Percentiles rank a stretch among this genome's conserved stretches.
Evolutionary conservation across 2,329 filamentous ascomycete species (phyloP).

Genomic region (Thelonectria olida): DNA sequence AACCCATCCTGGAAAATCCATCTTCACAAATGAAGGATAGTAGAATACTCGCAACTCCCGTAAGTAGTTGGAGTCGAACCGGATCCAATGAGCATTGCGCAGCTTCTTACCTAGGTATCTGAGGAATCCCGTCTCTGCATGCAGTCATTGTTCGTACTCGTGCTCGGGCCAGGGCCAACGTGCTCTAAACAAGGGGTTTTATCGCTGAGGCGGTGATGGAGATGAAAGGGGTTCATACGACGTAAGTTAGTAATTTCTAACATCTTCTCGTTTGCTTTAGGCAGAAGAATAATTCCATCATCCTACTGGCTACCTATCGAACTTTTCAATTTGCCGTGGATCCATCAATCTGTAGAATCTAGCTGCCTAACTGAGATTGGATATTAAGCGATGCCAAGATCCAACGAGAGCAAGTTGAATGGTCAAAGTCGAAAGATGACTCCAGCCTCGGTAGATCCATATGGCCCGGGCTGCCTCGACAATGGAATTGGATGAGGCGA

Average conservation of each 20-base stretch:
- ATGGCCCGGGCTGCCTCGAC: background rate
- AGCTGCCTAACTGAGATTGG: background rate
- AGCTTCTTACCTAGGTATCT: background rate
- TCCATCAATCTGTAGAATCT: background rate
- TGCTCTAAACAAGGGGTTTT: background rate
- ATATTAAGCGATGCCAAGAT: background rate
- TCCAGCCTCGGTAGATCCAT: background rate
- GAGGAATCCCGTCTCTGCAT: background rate
- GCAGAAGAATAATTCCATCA: background rate
- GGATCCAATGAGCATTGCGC: background rate
- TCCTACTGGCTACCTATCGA: background rate
- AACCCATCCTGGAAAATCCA: too few species aligned
- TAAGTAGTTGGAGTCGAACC: too few species aligned
- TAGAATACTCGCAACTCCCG: too few species aligned
- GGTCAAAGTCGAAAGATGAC: background rate
- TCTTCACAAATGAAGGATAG: too few species aligned
- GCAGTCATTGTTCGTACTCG: conserved; percentile 10
- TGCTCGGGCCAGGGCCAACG: background rate
- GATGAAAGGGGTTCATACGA: background rate
- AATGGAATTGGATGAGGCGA: background rate
- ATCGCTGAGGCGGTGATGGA: background rate
- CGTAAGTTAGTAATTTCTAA: background rate
- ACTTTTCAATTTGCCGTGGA: background rate
- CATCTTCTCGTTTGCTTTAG: background rate
- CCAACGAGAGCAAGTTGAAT: background rate